A percentile compares a stretch with the other conserved stretches of the same genome.
phyloP scores from a whole-genome alignment of 1,284 basidiomycete genomes.

The Cryptococcus floricola region DNA sequence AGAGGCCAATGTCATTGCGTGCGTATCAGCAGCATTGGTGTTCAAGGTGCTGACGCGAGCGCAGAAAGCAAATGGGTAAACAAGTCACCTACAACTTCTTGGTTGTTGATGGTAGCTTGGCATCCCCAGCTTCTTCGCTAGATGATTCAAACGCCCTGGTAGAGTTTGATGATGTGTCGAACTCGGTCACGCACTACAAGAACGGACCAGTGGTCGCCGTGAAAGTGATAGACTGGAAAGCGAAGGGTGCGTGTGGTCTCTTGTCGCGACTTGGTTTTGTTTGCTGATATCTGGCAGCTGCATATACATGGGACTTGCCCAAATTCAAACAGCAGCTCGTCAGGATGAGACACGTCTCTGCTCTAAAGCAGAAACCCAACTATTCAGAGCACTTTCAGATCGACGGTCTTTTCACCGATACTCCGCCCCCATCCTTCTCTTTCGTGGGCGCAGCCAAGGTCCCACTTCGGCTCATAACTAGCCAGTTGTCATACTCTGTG shows the following conservation, averaged over 20 bases:
- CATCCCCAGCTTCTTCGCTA: conserved; percentile 67
- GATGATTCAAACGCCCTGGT: conserved; percentile 83
- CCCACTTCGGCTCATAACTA: conserved; percentile 74
- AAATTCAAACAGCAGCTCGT: conserved; percentile 82
- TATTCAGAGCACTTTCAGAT: conserved; percentile 91
- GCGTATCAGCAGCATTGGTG: conserved; percentile 23
- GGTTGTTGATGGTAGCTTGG: conserved; percentile 63
- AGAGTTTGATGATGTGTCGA: conserved; percentile 88
- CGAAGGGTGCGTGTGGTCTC: conserved; percentile 52
- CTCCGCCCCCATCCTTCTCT: conserved; percentile 76
- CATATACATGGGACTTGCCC: conserved; percentile 87
- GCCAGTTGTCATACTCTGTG: conserved; percentile 69
- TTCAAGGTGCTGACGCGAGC: neutral
- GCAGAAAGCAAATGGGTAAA: conserved; percentile 77
- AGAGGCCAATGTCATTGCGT: conserved; percentile 94
- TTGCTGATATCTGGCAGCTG: conserved; percentile 51
- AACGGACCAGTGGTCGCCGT: conserved; percentile 79
- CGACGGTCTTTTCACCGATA: conserved; percentile 87
- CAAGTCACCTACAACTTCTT: conserved; percentile 88
- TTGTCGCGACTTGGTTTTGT: neutral
- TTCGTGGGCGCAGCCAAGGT: conserved; percentile 85
- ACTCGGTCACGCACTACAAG: conserved; percentile 62
- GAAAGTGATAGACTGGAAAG: conserved; percentile 82
- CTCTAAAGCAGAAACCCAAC: conserved; percentile 87
- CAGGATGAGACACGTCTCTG: conserved; percentile 89